Percentiles rank a stretch among this genome's conserved stretches.
Conservation (phyloP, 1,139 yeast species). For the Yamadazyma aaseri region DNA sequence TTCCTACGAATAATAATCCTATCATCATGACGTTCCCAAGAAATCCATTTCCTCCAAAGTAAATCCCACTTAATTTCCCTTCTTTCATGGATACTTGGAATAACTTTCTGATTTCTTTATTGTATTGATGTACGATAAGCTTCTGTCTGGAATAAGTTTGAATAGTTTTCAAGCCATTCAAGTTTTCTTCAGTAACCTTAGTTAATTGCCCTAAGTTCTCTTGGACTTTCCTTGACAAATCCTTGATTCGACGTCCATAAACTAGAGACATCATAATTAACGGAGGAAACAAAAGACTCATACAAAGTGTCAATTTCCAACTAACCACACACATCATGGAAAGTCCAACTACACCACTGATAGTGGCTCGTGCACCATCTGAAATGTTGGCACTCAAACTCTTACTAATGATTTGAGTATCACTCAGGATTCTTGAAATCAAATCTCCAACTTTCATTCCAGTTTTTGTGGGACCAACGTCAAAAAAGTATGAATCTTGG, state of each 20-base stretch:
- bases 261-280: constrained; percentile 69
- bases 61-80: constrained; percentile 75
- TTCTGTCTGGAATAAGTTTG: constrained; percentile 88
- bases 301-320: constrained; percentile 70
- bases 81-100: constrained; percentile 75
- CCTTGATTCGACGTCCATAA: constrained; percentile 78
- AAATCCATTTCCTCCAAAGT: constrained; percentile 73
- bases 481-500: constrained; percentile 92
- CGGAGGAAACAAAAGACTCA: constrained; percentile 81
- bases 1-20: constrained; percentile 76
- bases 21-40: constrained; percentile 80
- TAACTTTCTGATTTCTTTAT: constrained; percentile 70
- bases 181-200: constrained; percentile 87
- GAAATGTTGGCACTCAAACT: constrained; percentile 87
- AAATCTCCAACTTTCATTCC: constrained; percentile 86
- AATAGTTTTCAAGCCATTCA: constrained; percentile 81
- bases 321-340: constrained; percentile 92
- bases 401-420: constrained; percentile 85
- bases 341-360: constrained; percentile 75
- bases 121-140: constrained; percentile 45
- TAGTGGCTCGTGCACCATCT: constrained; percentile 81
- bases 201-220: constrained; percentile 85
- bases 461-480: constrained; percentile 55
- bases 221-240: constrained; percentile 73
- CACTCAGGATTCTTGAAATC: constrained; percentile 83